These are phyloP conservation scores for Cyberlindnera petersonii DNA, from an alignment of 805 yeast genomes.

Conservation along the genomic window DNA sequence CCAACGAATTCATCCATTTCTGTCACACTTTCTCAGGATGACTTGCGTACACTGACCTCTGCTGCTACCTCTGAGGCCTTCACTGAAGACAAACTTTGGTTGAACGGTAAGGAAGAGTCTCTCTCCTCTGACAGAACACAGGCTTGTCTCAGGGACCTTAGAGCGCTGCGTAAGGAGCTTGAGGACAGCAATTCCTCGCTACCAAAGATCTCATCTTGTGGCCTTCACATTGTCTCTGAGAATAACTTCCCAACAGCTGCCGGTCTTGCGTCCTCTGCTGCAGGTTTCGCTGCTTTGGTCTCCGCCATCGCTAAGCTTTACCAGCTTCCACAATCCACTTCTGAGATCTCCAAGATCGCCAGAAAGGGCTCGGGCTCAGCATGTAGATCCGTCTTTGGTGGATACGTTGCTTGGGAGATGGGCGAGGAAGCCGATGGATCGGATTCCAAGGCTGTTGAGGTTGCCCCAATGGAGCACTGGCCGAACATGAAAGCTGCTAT, in stretches of 20 bases:
- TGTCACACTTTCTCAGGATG: conserved; percentile 88
- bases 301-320: conserved; percentile 83
- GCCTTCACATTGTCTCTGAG: conserved; percentile 80
- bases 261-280: conserved; percentile 96
- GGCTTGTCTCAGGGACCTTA: conserved; percentile 74
- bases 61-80: conserved; percentile 64
- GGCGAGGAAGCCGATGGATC: conserved; percentile 72
- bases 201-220: conserved; percentile 60
- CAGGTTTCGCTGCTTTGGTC: conserved; percentile 96
- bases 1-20: conserved; percentile 97
- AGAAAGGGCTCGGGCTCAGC: conserved; percentile 99
- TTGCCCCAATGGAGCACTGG: conserved; percentile 86
- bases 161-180: conserved; percentile 56
- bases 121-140: conserved; percentile 58
- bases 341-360: conserved; percentile 89
- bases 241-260: conserved; percentile 99
- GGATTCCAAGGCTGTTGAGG: conserved; percentile 91
- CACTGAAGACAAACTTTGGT: conserved; percentile 66
- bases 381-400: conserved; percentile 94
- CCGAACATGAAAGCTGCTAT: conserved; percentile 89
- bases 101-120: conserved; percentile 81
- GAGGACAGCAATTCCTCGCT: conserved; percentile 51
- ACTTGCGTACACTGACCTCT: conserved; percentile 87
- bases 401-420: conserved; percentile 99
- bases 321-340: conserved; percentile 76